Conservation (phyloP, 768 basidiomycete species). For the Russula sp. region DNA sequence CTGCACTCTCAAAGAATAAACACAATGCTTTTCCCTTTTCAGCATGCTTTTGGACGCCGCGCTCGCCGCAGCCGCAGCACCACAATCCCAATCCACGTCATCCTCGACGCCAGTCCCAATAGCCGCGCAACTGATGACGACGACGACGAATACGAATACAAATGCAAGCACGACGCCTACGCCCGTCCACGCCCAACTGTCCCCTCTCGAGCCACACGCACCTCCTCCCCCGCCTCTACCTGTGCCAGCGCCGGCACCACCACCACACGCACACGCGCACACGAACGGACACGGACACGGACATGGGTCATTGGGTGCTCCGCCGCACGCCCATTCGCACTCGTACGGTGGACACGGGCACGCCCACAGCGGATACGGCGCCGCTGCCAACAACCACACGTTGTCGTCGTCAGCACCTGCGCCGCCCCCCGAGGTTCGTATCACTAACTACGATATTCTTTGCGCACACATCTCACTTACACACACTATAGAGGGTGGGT, state of each 20-base stretch:
- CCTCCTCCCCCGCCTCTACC: background rate
- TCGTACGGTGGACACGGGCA: conserved; percentile 4
- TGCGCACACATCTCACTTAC: background rate
- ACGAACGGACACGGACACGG: background rate
- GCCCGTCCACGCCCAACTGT: background rate
- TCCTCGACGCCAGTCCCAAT: background rate
- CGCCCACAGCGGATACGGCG: too few species aligned
- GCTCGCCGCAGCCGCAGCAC: background rate
- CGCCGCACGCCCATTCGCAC: background rate
- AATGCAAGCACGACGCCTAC: background rate
- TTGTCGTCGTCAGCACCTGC: background rate
- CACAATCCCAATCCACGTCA: background rate
- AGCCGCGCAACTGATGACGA: background rate
- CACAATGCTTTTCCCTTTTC: background rate
- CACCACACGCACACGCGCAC: too few species aligned
- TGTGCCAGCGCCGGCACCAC: background rate
- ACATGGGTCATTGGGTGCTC: background rate
- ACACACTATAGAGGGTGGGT: background rate
- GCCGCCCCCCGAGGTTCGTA: background rate
- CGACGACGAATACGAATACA: background rate
- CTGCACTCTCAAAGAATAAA: too few species aligned
- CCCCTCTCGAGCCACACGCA: background rate
- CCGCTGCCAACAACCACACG: too few species aligned
- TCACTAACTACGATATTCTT: too few species aligned
- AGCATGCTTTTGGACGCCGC: conserved; percentile 23